Percentiles rank a stretch among this genome's conserved stretches.
phyloP scores from a whole-genome alignment of 2,329 filamentous ascomycete genomes.

The Calycina marina region DNA sequence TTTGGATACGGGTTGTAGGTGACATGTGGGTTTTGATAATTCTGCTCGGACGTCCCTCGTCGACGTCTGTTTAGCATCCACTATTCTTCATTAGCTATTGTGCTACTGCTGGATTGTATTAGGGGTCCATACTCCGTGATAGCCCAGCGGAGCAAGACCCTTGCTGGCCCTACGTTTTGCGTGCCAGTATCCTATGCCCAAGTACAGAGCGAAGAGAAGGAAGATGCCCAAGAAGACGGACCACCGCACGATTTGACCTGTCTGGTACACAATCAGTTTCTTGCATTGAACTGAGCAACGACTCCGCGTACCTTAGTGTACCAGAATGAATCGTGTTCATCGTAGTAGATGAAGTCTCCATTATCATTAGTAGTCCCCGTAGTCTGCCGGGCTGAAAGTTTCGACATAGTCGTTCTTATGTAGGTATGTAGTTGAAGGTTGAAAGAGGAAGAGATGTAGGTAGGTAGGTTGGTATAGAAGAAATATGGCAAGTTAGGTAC shows the following conservation, averaged over 20 bases:
- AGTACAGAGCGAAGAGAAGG: constrained; percentile 41
- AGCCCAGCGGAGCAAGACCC: constrained; percentile 49
- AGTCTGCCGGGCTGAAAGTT: no score
- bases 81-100: constrained; percentile 11
- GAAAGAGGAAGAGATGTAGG: no score
- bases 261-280: constrained; percentile 19
- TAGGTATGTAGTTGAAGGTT: no score
- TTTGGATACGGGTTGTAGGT: constrained; percentile 28
- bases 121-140: constrained; percentile 48
- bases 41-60: constrained; percentile 24
- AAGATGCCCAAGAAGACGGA: constrained; percentile 50
- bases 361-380: constrained; percentile 1
- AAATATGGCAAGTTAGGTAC: no score
- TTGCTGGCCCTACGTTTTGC: constrained; percentile 51
- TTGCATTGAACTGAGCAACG: not conserved
- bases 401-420: no score
- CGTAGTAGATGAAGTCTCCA: constrained; percentile 12
- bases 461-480: no score
- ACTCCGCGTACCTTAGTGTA: constrained; percentile 24
- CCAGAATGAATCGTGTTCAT: constrained; percentile 25
- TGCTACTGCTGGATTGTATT: not conserved
- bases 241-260: constrained; percentile 45
- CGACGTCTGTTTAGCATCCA: constrained; percentile 21
- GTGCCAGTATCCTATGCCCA: constrained; percentile 56
- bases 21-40: constrained; percentile 30